Percentiles rank a stretch among this genome's conserved stretches.
Conservation (phyloP, 352 stramenopile genomes). For the Phytophthora litchii region DNA sequence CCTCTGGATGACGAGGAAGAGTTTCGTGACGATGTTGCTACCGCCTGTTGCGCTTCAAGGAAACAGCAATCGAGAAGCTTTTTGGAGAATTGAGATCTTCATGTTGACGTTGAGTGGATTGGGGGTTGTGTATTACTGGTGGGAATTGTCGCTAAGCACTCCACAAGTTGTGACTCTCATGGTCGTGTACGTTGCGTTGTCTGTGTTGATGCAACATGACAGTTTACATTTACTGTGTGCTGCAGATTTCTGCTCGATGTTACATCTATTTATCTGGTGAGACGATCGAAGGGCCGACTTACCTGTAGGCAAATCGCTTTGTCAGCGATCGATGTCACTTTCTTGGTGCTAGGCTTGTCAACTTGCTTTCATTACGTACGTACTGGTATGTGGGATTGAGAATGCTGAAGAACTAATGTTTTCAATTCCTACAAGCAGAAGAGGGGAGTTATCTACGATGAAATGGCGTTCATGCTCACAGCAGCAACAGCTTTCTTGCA, state of each 20-base stretch:
- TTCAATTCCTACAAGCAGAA: conserved; percentile 16
- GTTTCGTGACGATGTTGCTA: conserved; percentile 25
- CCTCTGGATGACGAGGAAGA: conserved; percentile 49
- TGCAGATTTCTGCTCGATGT: conserved; percentile 37
- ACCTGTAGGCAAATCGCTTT: conserved; percentile 26
- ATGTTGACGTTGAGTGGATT: conserved; percentile 2
- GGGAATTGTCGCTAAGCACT: conserved; percentile 4
- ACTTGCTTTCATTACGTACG: conserved; percentile 35
- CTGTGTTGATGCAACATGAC: background rate
- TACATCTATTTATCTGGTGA: conserved; percentile 22
- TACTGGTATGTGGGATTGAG: background rate
- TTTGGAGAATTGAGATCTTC: conserved; percentile 11
- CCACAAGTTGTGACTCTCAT: conserved; percentile 22
- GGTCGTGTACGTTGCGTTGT: conserved; percentile 21
- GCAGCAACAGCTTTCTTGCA: conserved; percentile 39
- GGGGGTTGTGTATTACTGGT: conserved; percentile 7
- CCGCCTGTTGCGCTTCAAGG: conserved; percentile 12
- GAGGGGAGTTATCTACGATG: conserved; percentile 46
- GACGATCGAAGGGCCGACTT: conserved; percentile 11
- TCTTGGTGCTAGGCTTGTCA: conserved; percentile 42
- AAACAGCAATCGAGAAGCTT: conserved; percentile 3
- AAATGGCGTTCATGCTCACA: conserved; percentile 35
- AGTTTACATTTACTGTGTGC: background rate
- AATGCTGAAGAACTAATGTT: conserved; percentile 8
- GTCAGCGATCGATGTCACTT: conserved; percentile 29